Evolutionary conservation across 352 stramenopile species (phyloP), one percentile per base, ranked within the genome.

Genomic region (Phytophthora boehmeriae): DNA sequence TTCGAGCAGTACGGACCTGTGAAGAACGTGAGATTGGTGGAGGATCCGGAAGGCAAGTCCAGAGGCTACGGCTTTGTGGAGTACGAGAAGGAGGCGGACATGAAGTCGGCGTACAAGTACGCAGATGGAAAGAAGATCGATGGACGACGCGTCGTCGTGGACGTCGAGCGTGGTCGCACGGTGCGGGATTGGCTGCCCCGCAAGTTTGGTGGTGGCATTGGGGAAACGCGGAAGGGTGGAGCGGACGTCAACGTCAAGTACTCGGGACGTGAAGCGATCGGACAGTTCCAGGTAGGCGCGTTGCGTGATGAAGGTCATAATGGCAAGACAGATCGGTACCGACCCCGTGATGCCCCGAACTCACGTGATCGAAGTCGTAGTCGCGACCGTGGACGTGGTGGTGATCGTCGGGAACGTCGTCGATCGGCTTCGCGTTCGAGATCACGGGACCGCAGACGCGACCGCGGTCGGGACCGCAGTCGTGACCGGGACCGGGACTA

Each of bases 61-160:
- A 80, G 89, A 27, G 97, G 97, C 39, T 98, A 98, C 76, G 97
- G 83, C 8, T 99, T 99, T 73, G 87, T 99, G n/a, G 97, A 99
- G 78, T 99, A 98, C 72, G 95, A 98, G 61, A 92, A 97, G 63
- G 96, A 99, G 73, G 88, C 91, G 48, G 97, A 99, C 66, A 92
- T 99, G 83, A 98, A 98, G 64, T 66, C 82, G 1, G 97, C 97
- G 1, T 99, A 98, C 86, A 96, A 98, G 58, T 80, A 85, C 41
- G 90, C 93, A 0, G 93, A 99, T 78, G 96, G 90, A 54, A 97
- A 98, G 75, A 97, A 96, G 73, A 96, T 99, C 52, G 96, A 99
- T 67, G 97, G 96, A 13, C 78, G 95, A n/a, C 78, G 88, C 22
- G 92, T 99, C 25, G 90, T 99, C 9, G 97, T 99, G 8, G 98